Evolutionary conservation across 2,329 filamentous ascomycete species (phyloP), one percentile per base, ranked within the genome.

Genomic region (Bipolaris gigantea): DNA sequence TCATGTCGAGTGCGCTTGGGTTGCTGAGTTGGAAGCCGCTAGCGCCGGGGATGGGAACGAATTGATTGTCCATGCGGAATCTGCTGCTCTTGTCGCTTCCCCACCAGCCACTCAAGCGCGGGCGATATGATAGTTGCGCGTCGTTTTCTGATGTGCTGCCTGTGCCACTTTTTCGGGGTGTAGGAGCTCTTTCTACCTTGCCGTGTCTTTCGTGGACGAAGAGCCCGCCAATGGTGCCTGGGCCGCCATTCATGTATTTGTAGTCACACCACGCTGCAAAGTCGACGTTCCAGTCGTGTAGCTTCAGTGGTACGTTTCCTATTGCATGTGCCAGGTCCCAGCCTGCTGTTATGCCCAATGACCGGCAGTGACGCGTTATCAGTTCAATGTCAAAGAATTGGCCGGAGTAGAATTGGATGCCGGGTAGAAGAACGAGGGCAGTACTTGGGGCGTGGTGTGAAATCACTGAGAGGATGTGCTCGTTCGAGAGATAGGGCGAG

Each of bases 211-310:
- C 85, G 72, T 96, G 90, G 8, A 96, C 88, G 62, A 92, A 96
- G 0, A 88, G 79, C 0, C 88, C 91, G 1, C 85, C 90, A 59
- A 95, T 95, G 15, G 86, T 82, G 4, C 92, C 92, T 0, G 92
- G 90, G 0, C 92, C 92, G 23, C 87, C 86, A 70, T 96, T 96
- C 72, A 96, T 83, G 77, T 96, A 96, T 77, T 96, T 96, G 81
- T 96, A 96, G 16, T 88, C 92, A 75, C 92, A 96, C 92, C 92
- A 96, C 49, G 84, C 89, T 15, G 92, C 92, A 66, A 96, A 96
- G 73, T 96, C 92, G 32, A 95, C 90, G 62, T 89, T 83, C 92
- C 92, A 96, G 64, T 93, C 89, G 73, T 96, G 91, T 18, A 96
- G 80, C 53, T 80, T 76, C 16, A 96, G 75, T 36, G 89, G 85